Percentiles rank a stretch among this genome's conserved stretches.
Evolutionary conservation across 805 yeast species (phyloP).

Genomic region (Hanseniaspora lindneri): DNA sequence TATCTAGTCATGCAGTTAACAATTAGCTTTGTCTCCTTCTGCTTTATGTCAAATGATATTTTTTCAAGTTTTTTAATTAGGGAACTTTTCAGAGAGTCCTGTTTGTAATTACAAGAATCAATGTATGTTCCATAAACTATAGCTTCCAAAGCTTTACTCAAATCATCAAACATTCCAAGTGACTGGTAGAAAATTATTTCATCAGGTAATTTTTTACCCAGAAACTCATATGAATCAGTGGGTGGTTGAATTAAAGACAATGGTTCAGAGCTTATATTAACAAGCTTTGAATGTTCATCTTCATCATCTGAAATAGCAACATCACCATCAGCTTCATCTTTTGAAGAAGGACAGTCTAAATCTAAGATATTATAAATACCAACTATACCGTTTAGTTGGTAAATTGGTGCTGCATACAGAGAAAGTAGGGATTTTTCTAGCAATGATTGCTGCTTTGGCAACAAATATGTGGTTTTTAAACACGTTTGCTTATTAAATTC

Average conservation of each 20-base stretch:
- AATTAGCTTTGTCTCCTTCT: slow-evolving; percentile 4
- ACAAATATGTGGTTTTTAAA: background rate
- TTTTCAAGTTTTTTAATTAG: background rate
- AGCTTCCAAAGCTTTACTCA: background rate
- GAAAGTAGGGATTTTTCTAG: slow-evolving; percentile 5
- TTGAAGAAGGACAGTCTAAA: background rate
- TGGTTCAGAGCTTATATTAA: background rate
- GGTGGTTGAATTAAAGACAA: slow-evolving; percentile 5
- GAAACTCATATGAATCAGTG: slow-evolving; percentile 59
- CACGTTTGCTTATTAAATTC: slow-evolving; percentile 2
- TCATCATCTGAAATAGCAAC: slow-evolving; percentile 8
- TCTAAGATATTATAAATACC: background rate
- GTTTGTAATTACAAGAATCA: background rate
- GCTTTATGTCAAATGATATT: background rate
- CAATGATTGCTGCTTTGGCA: slow-evolving; percentile 3
- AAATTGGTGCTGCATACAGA: slow-evolving; percentile 8
- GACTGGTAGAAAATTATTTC: slow-evolving; percentile 75
- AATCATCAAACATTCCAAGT: slow-evolving; percentile 46
- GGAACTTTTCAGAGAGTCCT: background rate
- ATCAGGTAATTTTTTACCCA: slow-evolving; percentile 76
- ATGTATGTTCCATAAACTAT: slow-evolving; percentile 9
- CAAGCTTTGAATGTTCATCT: background rate
- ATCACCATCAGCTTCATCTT: background rate
- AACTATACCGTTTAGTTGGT: background rate
- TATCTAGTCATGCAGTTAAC: slow-evolving; percentile 13